These are phyloP conservation scores for Xylaria sp. DNA, from an alignment of 2,329 filamentous ascomycete species.

Conservation along the genomic window DNA sequence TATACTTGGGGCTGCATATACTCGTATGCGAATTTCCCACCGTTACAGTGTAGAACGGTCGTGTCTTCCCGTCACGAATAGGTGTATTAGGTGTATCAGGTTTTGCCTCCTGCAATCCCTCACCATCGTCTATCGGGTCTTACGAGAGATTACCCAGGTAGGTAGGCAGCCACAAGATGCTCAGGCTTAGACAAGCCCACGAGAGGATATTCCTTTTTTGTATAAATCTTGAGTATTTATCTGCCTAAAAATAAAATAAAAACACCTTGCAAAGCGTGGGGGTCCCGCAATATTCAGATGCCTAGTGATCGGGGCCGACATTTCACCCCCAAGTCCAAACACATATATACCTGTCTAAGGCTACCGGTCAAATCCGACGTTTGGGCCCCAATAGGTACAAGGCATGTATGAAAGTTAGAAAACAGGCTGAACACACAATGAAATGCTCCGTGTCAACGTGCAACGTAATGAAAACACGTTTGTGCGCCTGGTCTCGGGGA, in stretches of 20 bases:
- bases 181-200: conserved; percentile 3
- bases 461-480: not conserved
- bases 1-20: not conserved
- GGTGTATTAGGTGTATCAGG: not conserved
- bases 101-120: not conserved
- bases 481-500: not conserved
- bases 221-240: not conserved
- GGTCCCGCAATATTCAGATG: not conserved
- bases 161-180: not conserved
- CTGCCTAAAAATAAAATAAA: not conserved
- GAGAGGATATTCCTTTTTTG: conserved; percentile 17
- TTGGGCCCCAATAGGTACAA: no score
- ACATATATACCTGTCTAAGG: no score
- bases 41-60: not conserved
- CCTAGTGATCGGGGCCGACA: no score
- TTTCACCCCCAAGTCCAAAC: no score
- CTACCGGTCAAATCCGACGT: no score
- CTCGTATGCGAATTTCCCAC: not conserved
- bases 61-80: not conserved
- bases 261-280: not conserved
- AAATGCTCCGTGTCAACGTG: not conserved
- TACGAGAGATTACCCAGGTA: not conserved
- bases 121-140: no score
- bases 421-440: no score
- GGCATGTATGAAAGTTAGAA: no score